phyloP scores from a whole-genome alignment of 2,329 filamentous ascomycete species.

The Colletotrichum caudatum region DNA sequence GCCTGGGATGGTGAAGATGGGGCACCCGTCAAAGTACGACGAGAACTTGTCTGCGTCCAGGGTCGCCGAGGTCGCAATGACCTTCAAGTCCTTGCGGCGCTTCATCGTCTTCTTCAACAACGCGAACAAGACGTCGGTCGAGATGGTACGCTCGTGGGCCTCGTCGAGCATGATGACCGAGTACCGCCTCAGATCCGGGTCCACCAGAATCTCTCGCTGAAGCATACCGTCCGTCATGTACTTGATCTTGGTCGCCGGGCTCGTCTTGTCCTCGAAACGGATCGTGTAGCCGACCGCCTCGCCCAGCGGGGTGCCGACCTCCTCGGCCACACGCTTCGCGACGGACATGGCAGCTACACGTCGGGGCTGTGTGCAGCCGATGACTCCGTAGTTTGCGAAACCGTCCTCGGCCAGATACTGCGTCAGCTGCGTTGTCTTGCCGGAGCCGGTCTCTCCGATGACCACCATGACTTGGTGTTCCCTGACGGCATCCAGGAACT shows the following conservation, averaged over 20 bases:
- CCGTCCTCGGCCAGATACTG: conserved; percentile 95
- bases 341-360: conserved; percentile 98
- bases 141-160: conserved; percentile 95
- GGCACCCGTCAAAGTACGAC: conserved; percentile 93
- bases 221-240: conserved; percentile 99
- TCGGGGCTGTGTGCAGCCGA: conserved; percentile 96
- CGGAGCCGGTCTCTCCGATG: conserved; percentile 95
- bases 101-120: conserved; percentile 94
- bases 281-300: conserved; percentile 97
- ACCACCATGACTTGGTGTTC: conserved; percentile 95
- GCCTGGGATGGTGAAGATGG: conserved; percentile 96
- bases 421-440: conserved; percentile 96
- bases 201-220: conserved; percentile 92
- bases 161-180: conserved; percentile 99
- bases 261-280: conserved; percentile 95
- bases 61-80: conserved; percentile 97
- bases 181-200: conserved; percentile 89
- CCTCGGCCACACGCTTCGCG: conserved; percentile 94
- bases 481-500: conserved; percentile 86
- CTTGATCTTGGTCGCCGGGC: conserved; percentile 90
- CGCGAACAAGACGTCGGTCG: conserved; percentile 95
- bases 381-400: conserved; percentile 87
- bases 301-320: conserved; percentile 91
- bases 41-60: conserved; percentile 98
- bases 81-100: conserved; percentile 85